Conservation (phyloP, 2,329 filamentous ascomycete genomes). For the Venturia pyrina region DNA sequence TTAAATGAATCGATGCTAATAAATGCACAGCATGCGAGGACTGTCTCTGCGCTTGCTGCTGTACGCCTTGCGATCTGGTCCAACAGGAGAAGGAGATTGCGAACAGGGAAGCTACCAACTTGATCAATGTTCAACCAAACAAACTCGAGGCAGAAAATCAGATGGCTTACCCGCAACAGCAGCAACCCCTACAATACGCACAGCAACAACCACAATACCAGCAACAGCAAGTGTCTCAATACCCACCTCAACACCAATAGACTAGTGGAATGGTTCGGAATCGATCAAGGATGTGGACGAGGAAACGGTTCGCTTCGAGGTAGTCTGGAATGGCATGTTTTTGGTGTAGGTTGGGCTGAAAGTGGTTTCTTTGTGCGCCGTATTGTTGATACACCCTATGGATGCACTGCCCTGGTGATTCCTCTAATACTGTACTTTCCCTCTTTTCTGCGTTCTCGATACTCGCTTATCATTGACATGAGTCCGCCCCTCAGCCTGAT, state of each 20-base stretch:
- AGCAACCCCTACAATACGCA: background rate
- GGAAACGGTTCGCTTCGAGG: background rate
- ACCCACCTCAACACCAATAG: constrained; percentile 2
- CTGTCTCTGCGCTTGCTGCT: constrained; percentile 26
- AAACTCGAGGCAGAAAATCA: constrained; percentile 1
- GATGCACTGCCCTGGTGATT: background rate
- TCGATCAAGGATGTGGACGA: background rate
- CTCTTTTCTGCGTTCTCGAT: no score
- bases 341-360: background rate
- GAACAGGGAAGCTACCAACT: constrained; percentile 14
- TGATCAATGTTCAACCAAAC: constrained; percentile 10
- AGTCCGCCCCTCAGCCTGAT: background rate
- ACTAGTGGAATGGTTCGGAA: background rate
- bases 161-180: constrained; percentile 1
- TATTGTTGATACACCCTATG: background rate
- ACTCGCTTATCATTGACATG: background rate
- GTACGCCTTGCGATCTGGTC: constrained; percentile 23
- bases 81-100: constrained; percentile 26
- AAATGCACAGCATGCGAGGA: constrained; percentile 20
- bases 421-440: background rate
- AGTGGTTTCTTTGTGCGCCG: background rate
- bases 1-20: background rate
- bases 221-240: background rate
- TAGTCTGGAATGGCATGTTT: background rate
- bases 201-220: background rate